These are phyloP conservation scores for Hordeum marinum DNA, from an alignment of 176 grass and related monocot species.

Conservation along the genomic window DNA sequence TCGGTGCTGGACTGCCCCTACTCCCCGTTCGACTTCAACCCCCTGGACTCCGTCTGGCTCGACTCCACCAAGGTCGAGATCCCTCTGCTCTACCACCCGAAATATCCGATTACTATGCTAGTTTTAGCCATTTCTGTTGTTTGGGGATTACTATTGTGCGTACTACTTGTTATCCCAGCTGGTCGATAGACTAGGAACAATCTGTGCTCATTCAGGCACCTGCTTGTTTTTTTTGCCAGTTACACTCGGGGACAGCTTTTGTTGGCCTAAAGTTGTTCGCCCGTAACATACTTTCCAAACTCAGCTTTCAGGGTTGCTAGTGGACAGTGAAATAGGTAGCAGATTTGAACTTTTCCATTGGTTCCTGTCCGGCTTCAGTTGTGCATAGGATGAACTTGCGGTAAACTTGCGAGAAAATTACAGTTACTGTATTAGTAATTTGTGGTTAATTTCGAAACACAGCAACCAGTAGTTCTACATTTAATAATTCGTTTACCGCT, in stretches of 20 bases:
- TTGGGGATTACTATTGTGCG: background rate
- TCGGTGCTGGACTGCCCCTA: conserved; percentile 96
- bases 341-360: background rate
- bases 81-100: background rate
- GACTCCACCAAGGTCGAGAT: conserved; percentile 63
- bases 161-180: background rate
- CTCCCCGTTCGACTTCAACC: conserved; percentile 95
- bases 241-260: background rate
- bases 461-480: background rate
- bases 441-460: background rate
- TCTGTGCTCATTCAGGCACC: background rate
- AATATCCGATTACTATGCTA: background rate
- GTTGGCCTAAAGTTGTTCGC: conserved; percentile 6
- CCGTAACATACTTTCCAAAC: background rate
- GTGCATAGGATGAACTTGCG: background rate
- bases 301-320: conserved; percentile 9
- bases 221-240: background rate
- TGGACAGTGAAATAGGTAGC: background rate
- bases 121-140: background rate
- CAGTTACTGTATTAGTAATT: background rate
- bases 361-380: background rate
- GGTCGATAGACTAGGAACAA: background rate
- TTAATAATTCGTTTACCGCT: background rate
- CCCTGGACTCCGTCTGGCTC: conserved; percentile 93
- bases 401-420: background rate